These are phyloP conservation scores for Cutaneotrichosporon sp. DNA, from an alignment of 1,284 basidiomycete genomes.

Conservation along the genomic window DNA sequence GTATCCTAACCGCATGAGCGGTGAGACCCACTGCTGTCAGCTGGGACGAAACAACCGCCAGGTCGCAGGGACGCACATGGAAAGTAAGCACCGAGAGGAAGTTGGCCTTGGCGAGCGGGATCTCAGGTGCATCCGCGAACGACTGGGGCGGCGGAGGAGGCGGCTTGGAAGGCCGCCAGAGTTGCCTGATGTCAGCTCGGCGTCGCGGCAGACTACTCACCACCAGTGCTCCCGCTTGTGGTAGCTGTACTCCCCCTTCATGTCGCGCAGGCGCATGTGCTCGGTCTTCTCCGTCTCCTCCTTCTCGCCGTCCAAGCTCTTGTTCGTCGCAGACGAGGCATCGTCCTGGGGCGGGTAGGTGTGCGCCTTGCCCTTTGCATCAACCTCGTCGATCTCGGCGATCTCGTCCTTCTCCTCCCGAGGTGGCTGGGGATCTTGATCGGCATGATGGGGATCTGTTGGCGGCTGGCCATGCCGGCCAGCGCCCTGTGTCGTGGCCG, in stretches of 20 bases:
- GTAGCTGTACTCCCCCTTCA: constrained; percentile 28
- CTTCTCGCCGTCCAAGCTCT: constrained; percentile 7
- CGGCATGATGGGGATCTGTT: no score
- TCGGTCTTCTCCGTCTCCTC: constrained; percentile 11
- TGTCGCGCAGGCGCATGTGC: constrained; percentile 30
- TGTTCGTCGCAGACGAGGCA: neutral
- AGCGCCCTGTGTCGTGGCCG: no score
- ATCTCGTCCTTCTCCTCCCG: no score
- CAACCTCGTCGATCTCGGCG: neutral
- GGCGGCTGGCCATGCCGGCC: no score
- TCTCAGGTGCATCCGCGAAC: constrained; percentile 63
- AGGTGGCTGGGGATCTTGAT: no score
- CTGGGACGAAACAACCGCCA: no score
- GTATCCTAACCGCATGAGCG: constrained; percentile 65
- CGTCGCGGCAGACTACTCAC: constrained; percentile 26
- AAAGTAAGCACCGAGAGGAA: constrained; percentile 64
- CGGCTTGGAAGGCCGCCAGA: constrained; percentile 61
- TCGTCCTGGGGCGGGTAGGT: neutral
- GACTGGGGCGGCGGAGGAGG: constrained; percentile 63
- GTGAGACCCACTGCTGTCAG: constrained; percentile 55
- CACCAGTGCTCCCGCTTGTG: constrained; percentile 46
- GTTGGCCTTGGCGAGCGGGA: constrained; percentile 63
- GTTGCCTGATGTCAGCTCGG: constrained; percentile 33
- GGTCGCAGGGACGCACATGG: constrained; percentile 44
- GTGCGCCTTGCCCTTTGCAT: neutral